Percentiles rank a stretch among this genome's conserved stretches.
Conservation (phyloP, 441 rosid species). For the Pelargonium cotyledonis region DNA sequence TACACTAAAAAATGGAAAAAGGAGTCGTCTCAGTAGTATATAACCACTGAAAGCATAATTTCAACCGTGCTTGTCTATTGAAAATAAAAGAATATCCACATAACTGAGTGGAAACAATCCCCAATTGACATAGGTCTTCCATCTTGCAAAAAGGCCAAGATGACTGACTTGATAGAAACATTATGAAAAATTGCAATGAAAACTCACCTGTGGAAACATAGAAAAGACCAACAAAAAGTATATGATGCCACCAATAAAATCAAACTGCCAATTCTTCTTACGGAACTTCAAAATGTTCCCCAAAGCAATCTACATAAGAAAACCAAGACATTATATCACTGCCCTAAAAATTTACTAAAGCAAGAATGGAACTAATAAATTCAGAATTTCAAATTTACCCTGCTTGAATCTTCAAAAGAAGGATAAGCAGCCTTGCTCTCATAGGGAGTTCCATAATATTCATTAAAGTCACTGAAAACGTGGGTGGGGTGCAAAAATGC, state of each 20-base stretch:
- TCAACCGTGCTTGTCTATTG: background rate
- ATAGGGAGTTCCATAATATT: conserved; percentile 56
- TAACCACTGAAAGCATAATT: background rate
- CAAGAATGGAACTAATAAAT: conserved; percentile 12
- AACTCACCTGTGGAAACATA: conserved; percentile 82
- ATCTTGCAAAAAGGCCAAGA: conserved; percentile 1
- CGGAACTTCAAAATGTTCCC: conserved; percentile 98
- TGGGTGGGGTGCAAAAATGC: conserved; percentile 99
- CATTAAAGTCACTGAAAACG: conserved; percentile 68
- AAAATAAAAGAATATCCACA: background rate
- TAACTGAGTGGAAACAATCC: background rate
- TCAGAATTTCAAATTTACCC: conserved; percentile 41
- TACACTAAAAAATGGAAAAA: conserved; percentile 48
- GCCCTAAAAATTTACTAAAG: conserved; percentile 5
- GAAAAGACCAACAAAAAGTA: conserved; percentile 88
- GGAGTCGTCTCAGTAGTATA: background rate
- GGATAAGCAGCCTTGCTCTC: conserved; percentile 92
- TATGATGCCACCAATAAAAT: conserved; percentile 94
- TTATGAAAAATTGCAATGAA: conserved; percentile 16
- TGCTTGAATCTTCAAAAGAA: conserved; percentile 92
- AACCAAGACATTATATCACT: conserved; percentile 14
- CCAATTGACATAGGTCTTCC: conserved; percentile 1
- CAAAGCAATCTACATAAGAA: conserved; percentile 74
- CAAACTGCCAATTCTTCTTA: conserved; percentile 99
- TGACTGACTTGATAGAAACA: conserved; percentile 6